Percentiles rank a stretch among this genome's conserved stretches.
Conservation (phyloP, 345 rosid species). For the Aurinia saxatilis region DNA sequence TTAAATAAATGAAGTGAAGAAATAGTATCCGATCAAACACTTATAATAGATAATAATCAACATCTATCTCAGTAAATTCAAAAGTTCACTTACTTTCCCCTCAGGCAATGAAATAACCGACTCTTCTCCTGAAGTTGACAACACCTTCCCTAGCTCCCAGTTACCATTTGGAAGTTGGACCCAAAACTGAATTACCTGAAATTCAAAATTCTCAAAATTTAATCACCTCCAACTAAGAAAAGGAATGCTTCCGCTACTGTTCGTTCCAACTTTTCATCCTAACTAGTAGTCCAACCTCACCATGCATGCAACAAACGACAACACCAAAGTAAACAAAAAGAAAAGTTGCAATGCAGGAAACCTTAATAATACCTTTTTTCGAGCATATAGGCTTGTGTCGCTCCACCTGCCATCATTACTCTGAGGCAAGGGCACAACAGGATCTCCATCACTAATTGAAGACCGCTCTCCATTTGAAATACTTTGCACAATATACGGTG, state of each 20-base stretch:
- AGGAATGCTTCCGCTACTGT: background rate
- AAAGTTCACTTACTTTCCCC: constrained; percentile 53
- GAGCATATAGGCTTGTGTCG: constrained; percentile 56
- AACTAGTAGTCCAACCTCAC: background rate
- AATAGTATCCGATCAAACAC: background rate
- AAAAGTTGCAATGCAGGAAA: background rate
- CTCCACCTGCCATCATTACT: constrained; percentile 56
- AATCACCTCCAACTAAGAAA: background rate
- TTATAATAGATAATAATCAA: background rate
- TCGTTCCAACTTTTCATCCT: background rate
- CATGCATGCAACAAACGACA: background rate
- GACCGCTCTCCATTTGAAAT: constrained; percentile 45
- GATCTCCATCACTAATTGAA: constrained; percentile 39
- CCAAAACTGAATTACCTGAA: constrained; percentile 69
- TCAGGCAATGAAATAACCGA: constrained; percentile 49
- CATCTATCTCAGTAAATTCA: background rate
- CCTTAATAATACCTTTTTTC: constrained; percentile 56
- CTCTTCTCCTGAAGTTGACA: constrained; percentile 61
- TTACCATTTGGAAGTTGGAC: constrained; percentile 47
- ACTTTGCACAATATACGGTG: constrained; percentile 53
- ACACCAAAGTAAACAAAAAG: background rate
- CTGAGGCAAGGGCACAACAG: constrained; percentile 38
- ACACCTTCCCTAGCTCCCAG: constrained; percentile 69
- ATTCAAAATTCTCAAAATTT: background rate
- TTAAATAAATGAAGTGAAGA: background rate